These are phyloP conservation scores for Coniferiporia sulphurascens DNA, from an alignment of 1,284 basidiomycete genomes.

Conservation along the genomic window DNA sequence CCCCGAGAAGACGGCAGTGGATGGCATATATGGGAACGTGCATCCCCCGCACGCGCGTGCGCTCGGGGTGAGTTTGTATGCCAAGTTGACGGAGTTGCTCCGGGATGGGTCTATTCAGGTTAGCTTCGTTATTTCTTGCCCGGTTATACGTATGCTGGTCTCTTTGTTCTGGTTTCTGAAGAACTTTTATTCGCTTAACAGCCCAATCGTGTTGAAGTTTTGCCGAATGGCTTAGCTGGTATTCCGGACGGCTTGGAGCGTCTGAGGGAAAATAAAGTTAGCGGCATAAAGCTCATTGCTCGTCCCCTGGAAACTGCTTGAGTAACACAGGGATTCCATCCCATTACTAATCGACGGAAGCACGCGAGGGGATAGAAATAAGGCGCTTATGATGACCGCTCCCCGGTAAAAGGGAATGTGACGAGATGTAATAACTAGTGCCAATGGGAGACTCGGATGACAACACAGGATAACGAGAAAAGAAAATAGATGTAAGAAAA, in stretches of 20 bases:
- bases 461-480: too few species aligned
- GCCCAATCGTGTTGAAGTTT: constrained; percentile 39
- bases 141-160: too few species aligned
- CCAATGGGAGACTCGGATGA: too few species aligned
- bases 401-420: too few species aligned
- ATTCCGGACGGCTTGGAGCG: constrained; percentile 39
- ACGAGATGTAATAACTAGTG: too few species aligned
- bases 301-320: constrained; percentile 41
- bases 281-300: constrained; percentile 45
- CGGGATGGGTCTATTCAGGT: constrained; percentile 9
- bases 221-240: constrained; percentile 42
- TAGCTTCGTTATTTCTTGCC: background rate
- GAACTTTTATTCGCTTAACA: constrained; percentile 19
- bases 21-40: constrained; percentile 6
- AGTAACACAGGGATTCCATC: too few species aligned
- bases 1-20: constrained; percentile 4
- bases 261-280: constrained; percentile 37
- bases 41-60: background rate
- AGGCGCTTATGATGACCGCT: too few species aligned
- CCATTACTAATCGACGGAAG: too few species aligned
- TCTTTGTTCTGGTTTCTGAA: constrained; percentile 13
- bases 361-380: too few species aligned
- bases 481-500: too few species aligned
- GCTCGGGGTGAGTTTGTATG: constrained; percentile 13
- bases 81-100: constrained; percentile 8